A percentile compares a stretch with the other conserved stretches of the same genome.
phyloP scores from a whole-genome alignment of 2,329 filamentous ascomycete genomes.

The Colletotrichum simmondsii region DNA sequence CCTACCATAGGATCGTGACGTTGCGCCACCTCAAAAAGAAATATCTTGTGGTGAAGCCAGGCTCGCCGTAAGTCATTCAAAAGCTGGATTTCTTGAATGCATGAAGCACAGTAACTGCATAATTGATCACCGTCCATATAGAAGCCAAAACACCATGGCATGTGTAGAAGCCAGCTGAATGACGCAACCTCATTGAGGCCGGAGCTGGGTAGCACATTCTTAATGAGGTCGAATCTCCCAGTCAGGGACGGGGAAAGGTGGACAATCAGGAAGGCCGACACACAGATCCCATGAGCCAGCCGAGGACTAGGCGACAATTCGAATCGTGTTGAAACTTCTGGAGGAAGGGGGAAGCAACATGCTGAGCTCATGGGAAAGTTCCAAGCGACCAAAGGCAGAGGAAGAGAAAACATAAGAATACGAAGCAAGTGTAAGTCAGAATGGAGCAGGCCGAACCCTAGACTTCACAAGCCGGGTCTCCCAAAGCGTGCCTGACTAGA shows the following conservation, averaged over 20 bases:
- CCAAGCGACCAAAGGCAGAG: neutral
- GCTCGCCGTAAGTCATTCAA: neutral
- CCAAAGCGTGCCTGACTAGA: neutral
- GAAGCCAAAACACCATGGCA: neutral
- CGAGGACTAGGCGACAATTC: neutral
- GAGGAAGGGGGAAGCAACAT: neutral
- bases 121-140: neutral
- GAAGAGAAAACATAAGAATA: neutral
- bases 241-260: constrained; percentile 1
- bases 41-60: no score
- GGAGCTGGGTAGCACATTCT: neutral
- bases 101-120: no score
- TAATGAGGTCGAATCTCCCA: neutral
- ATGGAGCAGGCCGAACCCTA: neutral
- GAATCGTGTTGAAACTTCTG: neutral
- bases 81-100: neutral
- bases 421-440: neutral
- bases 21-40: neutral
- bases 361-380: neutral
- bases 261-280: neutral
- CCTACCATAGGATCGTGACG: neutral
- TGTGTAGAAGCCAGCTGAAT: neutral
- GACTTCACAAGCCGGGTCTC: neutral
- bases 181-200: neutral
- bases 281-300: neutral